Base-by-base conservation (phyloP, 2,329 filamentous ascomycete genomes). In the Thielaviopsis euricoi region DNA sequence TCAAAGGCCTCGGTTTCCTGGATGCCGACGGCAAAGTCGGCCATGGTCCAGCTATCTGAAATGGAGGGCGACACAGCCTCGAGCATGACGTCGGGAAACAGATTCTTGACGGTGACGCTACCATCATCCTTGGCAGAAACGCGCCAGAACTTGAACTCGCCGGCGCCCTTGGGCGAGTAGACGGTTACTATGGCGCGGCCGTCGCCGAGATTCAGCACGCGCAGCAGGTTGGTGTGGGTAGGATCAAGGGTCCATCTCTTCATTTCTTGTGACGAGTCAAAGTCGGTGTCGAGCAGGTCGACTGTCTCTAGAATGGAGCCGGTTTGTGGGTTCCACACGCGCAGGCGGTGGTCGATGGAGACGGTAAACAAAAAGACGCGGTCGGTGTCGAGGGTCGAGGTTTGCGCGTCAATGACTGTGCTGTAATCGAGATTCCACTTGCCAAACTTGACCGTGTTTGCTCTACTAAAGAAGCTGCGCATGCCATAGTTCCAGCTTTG, bases 71-170 rank as follows among this genome's bases (percentile, higher is more conserved):
- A 83, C 60, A 80, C 80, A 1, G 89, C 86, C 13, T 65, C 65
- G 53, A 67, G 65, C 46, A 77, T 73, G 7, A 73, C 66, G 12
- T 78, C 74, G 0, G 86, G 79, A 63, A 87, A 89, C 22, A 88
- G 72, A 64, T 94, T 88, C 62, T 82, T 78, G 15, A 94, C 75
- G 9, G 82, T 76, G 21, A 89, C 68, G 2, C 73, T 75, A 64
- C 85, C 76, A 64, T 78, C 78, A 56, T 83, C 80, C 63, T 83
- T 80, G 19, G 86, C 79, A 56, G 80, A 80, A n/a, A 82, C 71
- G 62, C 73, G 77, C 88, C 90, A 98, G 67, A 98, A 90, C 69
- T 95, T 97, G 76, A 98, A 97, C 67, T 91, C 85, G 40, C 93
- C 87, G 48, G 83, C 80, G 29, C 89, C 86, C 62, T 93, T 82